Percentiles rank a stretch among this genome's conserved stretches.
Evolutionary conservation across 257 asterid species (phyloP).

Genomic region (Jacaranda mimosifolia): DNA sequence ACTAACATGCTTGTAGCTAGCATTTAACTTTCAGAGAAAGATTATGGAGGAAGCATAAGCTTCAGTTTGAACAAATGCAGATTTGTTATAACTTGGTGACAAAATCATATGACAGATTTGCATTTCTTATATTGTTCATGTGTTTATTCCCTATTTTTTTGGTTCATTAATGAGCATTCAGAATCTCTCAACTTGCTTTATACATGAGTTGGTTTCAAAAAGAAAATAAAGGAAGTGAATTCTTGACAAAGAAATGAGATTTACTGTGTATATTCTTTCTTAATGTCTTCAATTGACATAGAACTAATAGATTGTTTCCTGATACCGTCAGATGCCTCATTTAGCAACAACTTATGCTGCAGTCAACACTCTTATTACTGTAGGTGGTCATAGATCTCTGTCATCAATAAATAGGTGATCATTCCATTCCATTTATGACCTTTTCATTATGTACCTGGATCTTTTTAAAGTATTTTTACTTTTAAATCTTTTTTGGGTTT

Average conservation of each 20-base stretch:
- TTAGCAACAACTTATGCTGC: conserved; percentile 98
- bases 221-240: background rate
- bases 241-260: background rate
- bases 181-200: background rate
- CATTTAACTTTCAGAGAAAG: background rate
- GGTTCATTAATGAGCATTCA: background rate
- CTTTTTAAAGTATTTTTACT: conserved; percentile 16
- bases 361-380: conserved; percentile 75
- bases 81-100: background rate
- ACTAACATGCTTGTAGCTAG: conserved; percentile 12
- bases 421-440: conserved; percentile 22
- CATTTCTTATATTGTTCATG: background rate
- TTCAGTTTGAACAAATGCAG: background rate
- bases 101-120: background rate
- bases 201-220: background rate
- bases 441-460: conserved; percentile 11
- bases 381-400: conserved; percentile 78
- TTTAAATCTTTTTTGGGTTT: conserved; percentile 26
- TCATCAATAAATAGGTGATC: conserved; percentile 81
- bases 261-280: conserved; percentile 2
- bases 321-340: conserved; percentile 86
- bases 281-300: background rate
- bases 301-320: conserved; percentile 30
- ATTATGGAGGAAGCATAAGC: background rate
- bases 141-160: background rate